These are phyloP conservation scores for Pascua guehoae DNA, from an alignment of 1,284 basidiomycete genomes.

Conservation along the genomic window DNA sequence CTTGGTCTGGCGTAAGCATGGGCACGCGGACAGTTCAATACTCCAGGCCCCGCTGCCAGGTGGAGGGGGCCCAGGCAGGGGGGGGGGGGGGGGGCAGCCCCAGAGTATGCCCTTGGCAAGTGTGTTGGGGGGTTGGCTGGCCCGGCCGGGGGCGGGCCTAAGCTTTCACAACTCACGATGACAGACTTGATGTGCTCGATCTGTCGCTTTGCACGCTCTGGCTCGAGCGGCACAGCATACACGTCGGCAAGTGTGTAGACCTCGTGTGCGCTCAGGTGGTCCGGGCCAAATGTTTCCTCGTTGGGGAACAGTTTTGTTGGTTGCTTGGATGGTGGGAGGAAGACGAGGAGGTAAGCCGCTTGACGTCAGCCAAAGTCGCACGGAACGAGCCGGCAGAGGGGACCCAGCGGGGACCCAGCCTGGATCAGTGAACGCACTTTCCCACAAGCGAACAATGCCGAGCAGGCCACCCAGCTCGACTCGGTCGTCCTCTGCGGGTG, in stretches of 20 bases:
- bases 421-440: conserved; percentile 28
- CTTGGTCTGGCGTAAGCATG: conserved; percentile 16
- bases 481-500: conserved; percentile 13
- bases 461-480: conserved; percentile 45
- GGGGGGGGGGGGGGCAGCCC: no score
- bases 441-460: conserved; percentile 47
- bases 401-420: no score
- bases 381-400: no score
- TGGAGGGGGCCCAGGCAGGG: no score
- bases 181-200: conserved; percentile 21
- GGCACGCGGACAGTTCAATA: background rate
- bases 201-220: conserved; percentile 23
- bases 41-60: no score
- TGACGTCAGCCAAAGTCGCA: conserved; percentile 3
- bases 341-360: conserved; percentile 47
- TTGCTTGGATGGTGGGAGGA: conserved; percentile 29
- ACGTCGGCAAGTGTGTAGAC: conserved; percentile 35
- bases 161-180: conserved; percentile 17
- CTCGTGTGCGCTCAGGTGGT: conserved; percentile 20
- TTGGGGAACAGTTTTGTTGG: conserved; percentile 30
- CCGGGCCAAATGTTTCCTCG: conserved; percentile 17
- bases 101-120: no score
- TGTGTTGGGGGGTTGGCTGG: no score
- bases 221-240: conserved; percentile 36
- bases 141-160: background rate